These are phyloP conservation scores for Cordyceps pruinosa DNA, from an alignment of 2,329 filamentous ascomycete genomes.

Conservation along the genomic window DNA sequence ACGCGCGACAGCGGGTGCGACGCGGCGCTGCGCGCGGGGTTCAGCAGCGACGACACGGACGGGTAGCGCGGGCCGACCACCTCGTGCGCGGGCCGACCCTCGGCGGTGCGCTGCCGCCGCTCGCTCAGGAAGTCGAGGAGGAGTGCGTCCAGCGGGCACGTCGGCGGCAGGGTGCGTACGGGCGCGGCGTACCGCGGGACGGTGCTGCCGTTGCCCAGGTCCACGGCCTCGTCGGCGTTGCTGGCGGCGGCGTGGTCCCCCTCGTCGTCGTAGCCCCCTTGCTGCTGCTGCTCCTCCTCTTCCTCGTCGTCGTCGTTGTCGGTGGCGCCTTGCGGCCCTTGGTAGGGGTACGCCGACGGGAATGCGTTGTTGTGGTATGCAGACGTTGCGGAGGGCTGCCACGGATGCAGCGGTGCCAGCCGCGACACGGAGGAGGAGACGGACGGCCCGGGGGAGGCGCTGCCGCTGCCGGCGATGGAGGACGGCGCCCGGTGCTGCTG, in stretches of 20 bases:
- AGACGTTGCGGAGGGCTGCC: neutral
- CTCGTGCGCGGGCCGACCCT: conserved; percentile 57
- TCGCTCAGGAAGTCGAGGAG: conserved; percentile 72
- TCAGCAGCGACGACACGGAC: conserved; percentile 69
- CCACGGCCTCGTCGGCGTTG: conserved; percentile 8
- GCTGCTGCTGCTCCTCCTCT: no score
- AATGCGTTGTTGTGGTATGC: neutral
- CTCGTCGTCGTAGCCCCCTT: no score
- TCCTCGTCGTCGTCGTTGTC: neutral
- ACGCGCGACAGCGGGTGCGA: conserved; percentile 77
- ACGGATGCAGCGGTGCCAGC: neutral
- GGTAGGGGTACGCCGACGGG: neutral
- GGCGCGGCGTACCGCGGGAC: conserved; percentile 24
- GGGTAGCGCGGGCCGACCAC: conserved; percentile 74
- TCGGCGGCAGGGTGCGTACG: conserved; percentile 57
- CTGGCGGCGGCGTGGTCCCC: neutral
- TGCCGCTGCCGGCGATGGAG: neutral
- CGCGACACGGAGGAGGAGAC: neutral
- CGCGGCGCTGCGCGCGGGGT: conserved; percentile 56
- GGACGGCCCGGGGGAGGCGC: neutral
- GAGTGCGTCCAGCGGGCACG: conserved; percentile 72
- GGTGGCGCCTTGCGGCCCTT: neutral
- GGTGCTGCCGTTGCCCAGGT: neutral
- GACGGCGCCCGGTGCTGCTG: neutral
- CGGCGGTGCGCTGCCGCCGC: conserved; percentile 56